phyloP scores from a whole-genome alignment of 108 stramenopile genomes.

The Skeletonema grethae region DNA sequence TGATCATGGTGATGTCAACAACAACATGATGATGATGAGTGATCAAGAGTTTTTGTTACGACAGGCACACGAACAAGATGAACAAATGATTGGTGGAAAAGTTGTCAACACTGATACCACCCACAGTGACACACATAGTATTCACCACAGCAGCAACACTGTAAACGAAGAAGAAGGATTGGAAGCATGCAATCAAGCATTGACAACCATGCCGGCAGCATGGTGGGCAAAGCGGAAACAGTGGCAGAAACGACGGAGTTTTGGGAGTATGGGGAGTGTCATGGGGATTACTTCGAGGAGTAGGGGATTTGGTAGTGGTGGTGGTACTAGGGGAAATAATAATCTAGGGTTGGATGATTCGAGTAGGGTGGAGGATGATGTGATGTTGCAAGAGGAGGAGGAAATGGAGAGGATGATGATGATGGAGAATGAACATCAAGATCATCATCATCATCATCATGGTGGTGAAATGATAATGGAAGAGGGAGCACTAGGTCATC shows the following conservation, averaged over 20 bases:
- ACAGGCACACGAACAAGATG: slow-evolving; percentile 7
- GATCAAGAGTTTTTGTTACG: not conserved
- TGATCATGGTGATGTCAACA: not conserved
- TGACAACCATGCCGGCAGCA: slow-evolving; percentile 24
- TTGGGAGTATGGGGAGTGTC: not conserved
- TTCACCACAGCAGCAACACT: too few species aligned
- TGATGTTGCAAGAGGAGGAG: not conserved
- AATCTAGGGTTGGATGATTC: too few species aligned
- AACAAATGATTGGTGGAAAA: slow-evolving; percentile 8
- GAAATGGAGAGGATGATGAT: not conserved
- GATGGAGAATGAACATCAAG: not conserved
- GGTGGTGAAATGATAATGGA: not conserved
- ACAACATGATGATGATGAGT: too few species aligned
- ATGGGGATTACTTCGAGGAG: too few species aligned
- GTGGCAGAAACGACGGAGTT: slow-evolving; percentile 20
- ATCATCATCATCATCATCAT: not conserved
- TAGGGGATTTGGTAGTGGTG: too few species aligned
- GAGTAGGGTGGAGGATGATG: not conserved
- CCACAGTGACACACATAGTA: too few species aligned
- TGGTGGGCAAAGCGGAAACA: slow-evolving; percentile 47
- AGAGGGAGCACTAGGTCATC: slow-evolving; percentile 21
- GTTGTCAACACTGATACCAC: not conserved
- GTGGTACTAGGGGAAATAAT: not conserved
- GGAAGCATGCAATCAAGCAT: slow-evolving; percentile 6
- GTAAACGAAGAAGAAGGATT: not conserved